A percentile compares a stretch with the other conserved stretches of the same genome.
These are phyloP conservation scores for Vitis hybrid DNA, from an alignment of 177 flowering plant genomes.

Conservation along the genomic window DNA sequence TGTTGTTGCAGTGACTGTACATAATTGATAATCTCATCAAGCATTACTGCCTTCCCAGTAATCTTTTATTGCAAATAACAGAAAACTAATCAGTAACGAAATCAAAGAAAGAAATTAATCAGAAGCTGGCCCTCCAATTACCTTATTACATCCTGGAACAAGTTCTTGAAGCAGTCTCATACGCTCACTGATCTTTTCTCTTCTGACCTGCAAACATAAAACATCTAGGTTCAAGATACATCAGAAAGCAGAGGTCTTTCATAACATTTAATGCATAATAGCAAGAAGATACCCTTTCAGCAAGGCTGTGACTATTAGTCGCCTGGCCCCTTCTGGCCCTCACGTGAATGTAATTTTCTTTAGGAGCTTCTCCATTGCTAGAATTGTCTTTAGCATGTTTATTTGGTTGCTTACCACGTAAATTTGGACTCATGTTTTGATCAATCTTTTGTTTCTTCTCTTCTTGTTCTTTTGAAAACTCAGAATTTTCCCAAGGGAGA, in stretches of 20 bases:
- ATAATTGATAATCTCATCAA: slow-evolving; percentile 96
- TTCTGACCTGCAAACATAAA: slow-evolving; percentile 63
- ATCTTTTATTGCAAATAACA: slow-evolving; percentile 40
- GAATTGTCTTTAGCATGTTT: slow-evolving; percentile 68
- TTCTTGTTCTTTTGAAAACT: slow-evolving; percentile 43
- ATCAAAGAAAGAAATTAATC: neutral
- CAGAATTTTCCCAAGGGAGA: slow-evolving; percentile 37
- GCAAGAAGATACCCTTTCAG: slow-evolving; percentile 69
- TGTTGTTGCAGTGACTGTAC: slow-evolving; percentile 95
- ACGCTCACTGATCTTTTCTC: slow-evolving; percentile 95
- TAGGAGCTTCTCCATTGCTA: slow-evolving; percentile 49
- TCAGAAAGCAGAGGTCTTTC: neutral
- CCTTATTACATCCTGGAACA: slow-evolving; percentile 99
- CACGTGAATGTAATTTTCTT: slow-evolving; percentile 82
- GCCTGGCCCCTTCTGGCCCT: slow-evolving; percentile 97
- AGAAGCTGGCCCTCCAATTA: slow-evolving; percentile 19
- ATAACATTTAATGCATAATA: neutral
- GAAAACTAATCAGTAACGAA: slow-evolving; percentile 11
- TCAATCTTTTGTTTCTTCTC: slow-evolving; percentile 52
- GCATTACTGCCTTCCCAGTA: slow-evolving; percentile 93
- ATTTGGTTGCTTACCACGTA: slow-evolving; percentile 40
- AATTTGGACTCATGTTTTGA: slow-evolving; percentile 32
- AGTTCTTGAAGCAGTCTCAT: slow-evolving; percentile 98
- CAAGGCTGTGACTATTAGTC: slow-evolving; percentile 97
- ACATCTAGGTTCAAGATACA: slow-evolving; percentile 6